Evolutionary conservation across 108 stramenopile genomes (phyloP), one percentile per base, ranked within the genome.

Genomic region (Cyclotella sp.): DNA sequence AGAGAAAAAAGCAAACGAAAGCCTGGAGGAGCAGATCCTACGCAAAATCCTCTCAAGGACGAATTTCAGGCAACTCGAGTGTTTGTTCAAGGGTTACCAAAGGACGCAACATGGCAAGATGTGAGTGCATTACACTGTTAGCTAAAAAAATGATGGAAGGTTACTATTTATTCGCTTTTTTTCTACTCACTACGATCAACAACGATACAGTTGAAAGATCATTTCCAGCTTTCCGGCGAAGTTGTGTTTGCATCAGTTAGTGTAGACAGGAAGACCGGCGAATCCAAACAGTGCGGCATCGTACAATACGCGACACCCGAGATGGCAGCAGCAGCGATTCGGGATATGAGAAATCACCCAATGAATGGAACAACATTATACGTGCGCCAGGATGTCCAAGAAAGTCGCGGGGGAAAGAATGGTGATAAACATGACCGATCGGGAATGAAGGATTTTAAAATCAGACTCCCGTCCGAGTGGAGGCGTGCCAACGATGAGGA

Each of bases 181-280:
- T 39, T 15, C 21, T 66, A 45, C 41, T 21, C 15, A 41, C 42
- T 30, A 43, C 14, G 26, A 21, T 47, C 21, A 12, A 72, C 45
- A 5, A 45, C 22, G 41, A n/a, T 34, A 22, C 63, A 81, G 80
- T 58, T 85, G 12, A 85, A 95, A 80, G 91, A 95, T 79, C 94
- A 95, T 70, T 95, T 95, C 59, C 70, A 78, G 27, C 34, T 76
- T 12, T 89, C 88, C 12, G 91, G 93, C 45, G 81, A 90, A 15
- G 94, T 95, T 64, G 90, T 91, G 7, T 93, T 89, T 80, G 90
- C 94, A n/a, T 90, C 90, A 19, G 81, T 95, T 21, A 88, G 87
- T 64, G 71, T 86, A 44, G 90, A 95, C 69, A 51, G 44, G 4
- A 70, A 39, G 14, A 92, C 89, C 14, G 90, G 94, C 18, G 69